A percentile compares a stretch with the other conserved stretches of the same genome.
phyloP scores from a whole-genome alignment of 2,329 filamentous ascomycete species.

The Stachybotrys echinatus region DNA sequence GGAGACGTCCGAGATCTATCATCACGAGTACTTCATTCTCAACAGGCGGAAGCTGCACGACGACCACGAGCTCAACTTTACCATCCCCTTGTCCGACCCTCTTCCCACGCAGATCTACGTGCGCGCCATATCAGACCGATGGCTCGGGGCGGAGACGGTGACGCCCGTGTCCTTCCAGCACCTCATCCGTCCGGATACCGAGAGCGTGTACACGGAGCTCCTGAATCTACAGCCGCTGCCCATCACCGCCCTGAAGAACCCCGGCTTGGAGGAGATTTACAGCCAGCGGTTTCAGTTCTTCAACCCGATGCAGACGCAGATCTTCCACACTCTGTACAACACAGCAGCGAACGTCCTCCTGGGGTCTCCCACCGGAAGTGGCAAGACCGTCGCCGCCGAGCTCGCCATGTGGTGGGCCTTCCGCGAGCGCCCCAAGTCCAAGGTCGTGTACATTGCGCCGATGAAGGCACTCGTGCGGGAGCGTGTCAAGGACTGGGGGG shows the following conservation, averaged over 20 bases:
- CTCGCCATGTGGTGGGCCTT: conserved; percentile 99
- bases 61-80: conserved; percentile 97
- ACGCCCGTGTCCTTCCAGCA: conserved; percentile 96
- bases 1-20: conserved; percentile 94
- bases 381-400: conserved; percentile 94
- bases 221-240: conserved; percentile 87
- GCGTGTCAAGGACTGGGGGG: conserved; percentile 90
- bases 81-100: conserved; percentile 89
- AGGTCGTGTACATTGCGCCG: conserved; percentile 97
- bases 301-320: conserved; percentile 99
- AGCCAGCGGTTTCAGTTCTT: conserved; percentile 88
- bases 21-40: conserved; percentile 95
- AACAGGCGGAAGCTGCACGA: conserved; percentile 86
- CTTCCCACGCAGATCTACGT: conserved; percentile 95
- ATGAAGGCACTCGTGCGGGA: conserved; percentile 99
- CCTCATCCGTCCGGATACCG: conserved; percentile 92
- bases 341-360: conserved; percentile 87
- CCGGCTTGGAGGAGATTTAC: conserved; percentile 82
- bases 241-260: conserved; percentile 81
- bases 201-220: conserved; percentile 94
- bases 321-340: conserved; percentile 95
- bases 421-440: conserved; percentile 86
- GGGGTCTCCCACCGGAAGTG: conserved; percentile 93
- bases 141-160: conserved; percentile 95
- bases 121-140: conserved; percentile 87